These are phyloP conservation scores for Tubosaeta sp. DNA, from an alignment of 768 basidiomycete species.

Conservation along the genomic window DNA sequence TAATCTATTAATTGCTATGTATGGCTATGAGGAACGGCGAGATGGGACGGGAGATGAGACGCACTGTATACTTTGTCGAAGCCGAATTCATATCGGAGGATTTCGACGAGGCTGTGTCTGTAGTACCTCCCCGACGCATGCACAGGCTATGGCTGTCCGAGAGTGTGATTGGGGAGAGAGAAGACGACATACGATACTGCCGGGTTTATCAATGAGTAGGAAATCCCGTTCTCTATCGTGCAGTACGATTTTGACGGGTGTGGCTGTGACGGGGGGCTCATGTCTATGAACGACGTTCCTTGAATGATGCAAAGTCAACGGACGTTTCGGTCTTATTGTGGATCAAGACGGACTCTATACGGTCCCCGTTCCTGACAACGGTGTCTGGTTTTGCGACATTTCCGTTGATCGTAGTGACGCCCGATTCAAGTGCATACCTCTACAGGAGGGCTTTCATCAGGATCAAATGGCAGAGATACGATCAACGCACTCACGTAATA, in stretches of 20 bases:
- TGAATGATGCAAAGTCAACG: background rate
- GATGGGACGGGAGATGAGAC: slow-evolving; percentile 29
- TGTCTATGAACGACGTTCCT: slow-evolving; percentile 96
- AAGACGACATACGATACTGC: slow-evolving; percentile 76
- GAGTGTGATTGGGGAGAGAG: background rate
- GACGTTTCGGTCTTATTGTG: background rate
- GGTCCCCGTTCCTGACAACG: slow-evolving; percentile 80
- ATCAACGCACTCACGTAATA: slow-evolving; percentile 72
- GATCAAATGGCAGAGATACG: background rate
- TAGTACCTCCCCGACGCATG: slow-evolving; percentile 91
- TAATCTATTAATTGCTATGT: slow-evolving; percentile 84
- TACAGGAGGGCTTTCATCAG: slow-evolving; percentile 19
- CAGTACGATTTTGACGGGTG: slow-evolving; percentile 72
- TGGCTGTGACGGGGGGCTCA: slow-evolving; percentile 90
- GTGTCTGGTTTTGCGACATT: slow-evolving; percentile 74
- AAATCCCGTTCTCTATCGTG: slow-evolving; percentile 78
- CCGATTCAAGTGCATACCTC: slow-evolving; percentile 79
- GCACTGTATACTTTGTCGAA: slow-evolving; percentile 78
- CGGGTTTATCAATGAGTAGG: slow-evolving; percentile 94
- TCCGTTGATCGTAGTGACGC: slow-evolving; percentile 96
- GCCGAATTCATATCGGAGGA: slow-evolving; percentile 80
- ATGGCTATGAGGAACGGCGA: background rate
- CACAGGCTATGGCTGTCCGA: slow-evolving; percentile 56
- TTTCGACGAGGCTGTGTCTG: slow-evolving; percentile 83
- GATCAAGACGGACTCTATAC: slow-evolving; percentile 67